These are phyloP conservation scores for Wickerhamomyces silvicola DNA, from an alignment of 805 yeast species.

Conservation along the genomic window DNA sequence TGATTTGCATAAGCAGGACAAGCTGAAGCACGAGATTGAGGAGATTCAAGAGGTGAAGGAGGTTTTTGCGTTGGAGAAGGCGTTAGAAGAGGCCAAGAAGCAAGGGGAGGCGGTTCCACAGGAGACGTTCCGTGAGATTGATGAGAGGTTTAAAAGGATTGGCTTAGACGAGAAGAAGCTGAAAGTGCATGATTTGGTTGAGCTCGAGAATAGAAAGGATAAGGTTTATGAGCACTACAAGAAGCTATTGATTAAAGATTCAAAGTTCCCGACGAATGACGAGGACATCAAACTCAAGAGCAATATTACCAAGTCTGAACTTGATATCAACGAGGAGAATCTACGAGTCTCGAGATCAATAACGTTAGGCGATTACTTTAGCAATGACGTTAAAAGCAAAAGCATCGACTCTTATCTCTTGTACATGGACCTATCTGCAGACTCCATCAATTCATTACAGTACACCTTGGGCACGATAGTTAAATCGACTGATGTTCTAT, in stretches of 20 bases:
- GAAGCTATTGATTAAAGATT: slow-evolving; percentile 12
- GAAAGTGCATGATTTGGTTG: slow-evolving; percentile 12
- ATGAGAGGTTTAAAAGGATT: slow-evolving; percentile 26
- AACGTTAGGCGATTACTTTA: slow-evolving; percentile 60
- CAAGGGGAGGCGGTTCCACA: slow-evolving; percentile 29
- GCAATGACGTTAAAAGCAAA: slow-evolving; percentile 11
- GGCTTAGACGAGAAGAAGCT: slow-evolving; percentile 36
- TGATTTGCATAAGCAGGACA: slow-evolving; percentile 2
- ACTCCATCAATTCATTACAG: slow-evolving; percentile 75
- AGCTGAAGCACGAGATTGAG: slow-evolving; percentile 4
- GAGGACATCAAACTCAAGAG: too few species aligned
- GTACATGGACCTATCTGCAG: slow-evolving; percentile 79
- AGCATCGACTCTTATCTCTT: slow-evolving; percentile 57
- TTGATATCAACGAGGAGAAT: slow-evolving; percentile 45
- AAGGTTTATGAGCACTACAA: slow-evolving; percentile 15
- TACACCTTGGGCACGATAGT: slow-evolving; percentile 85
- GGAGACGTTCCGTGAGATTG: slow-evolving; percentile 24
- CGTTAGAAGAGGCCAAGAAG: slow-evolving; percentile 48
- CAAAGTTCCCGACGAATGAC: too few species aligned
- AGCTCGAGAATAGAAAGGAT: slow-evolving; percentile 16
- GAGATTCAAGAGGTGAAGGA: slow-evolving; percentile 43
- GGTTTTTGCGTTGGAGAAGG: slow-evolving; percentile 52
- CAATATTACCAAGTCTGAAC: slow-evolving; percentile 47
- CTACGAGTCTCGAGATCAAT: slow-evolving; percentile 62
- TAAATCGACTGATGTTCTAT: slow-evolving; percentile 75